Evolutionary conservation across 2,329 filamentous ascomycete species (phyloP), one percentile per base, ranked within the genome.

Genomic region (Neonectria hederae): DNA sequence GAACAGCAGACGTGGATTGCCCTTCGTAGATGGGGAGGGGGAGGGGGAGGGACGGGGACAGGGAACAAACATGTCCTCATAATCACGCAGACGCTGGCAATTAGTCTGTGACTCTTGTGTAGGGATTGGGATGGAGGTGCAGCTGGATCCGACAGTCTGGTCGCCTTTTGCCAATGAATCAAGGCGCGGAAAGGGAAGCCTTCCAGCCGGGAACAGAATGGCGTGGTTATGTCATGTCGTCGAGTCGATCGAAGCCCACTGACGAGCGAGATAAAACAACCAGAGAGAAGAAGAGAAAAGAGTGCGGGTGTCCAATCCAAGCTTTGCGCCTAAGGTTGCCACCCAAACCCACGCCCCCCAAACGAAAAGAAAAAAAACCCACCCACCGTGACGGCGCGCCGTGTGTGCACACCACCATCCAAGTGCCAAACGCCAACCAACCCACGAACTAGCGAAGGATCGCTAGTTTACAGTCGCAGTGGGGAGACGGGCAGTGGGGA

Each of bases 121-220:
- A 42, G 57, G 49, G 40, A n/a, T 42, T 38, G n/a, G 35, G 28
- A 49, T 28, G 13, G 14, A 38, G 14, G 13, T 38, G 45, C 22
- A 40, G 53, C 46, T 32, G 57, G 58, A 61, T 61, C 61, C 61
- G 61, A 63, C 61, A 63, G 61, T 59, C 30, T 61, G 62, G 62
- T 62, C 54, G 46, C 57, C 54, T 53, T 32, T 55, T 65, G 53
- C 46, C 62, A 65, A 61, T 61, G 8, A 57, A 65, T 57, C 48
- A 30, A 62, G 35, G 48, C 52, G 62, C 57, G 62, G 52, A 57
- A 51, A 45, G 28, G 22, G 54, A 10, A 52, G 46, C 22, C 9
- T 30, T 30, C 43, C 46, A 62, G 56, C 57, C 57, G 57, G 62
- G 26, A 24, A 42, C 19, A 38, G 54, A 54, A 62, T 57, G 53